Conservation (phyloP, 371 early-diverging fungal species). For the Saksenaea vasiformis region DNA sequence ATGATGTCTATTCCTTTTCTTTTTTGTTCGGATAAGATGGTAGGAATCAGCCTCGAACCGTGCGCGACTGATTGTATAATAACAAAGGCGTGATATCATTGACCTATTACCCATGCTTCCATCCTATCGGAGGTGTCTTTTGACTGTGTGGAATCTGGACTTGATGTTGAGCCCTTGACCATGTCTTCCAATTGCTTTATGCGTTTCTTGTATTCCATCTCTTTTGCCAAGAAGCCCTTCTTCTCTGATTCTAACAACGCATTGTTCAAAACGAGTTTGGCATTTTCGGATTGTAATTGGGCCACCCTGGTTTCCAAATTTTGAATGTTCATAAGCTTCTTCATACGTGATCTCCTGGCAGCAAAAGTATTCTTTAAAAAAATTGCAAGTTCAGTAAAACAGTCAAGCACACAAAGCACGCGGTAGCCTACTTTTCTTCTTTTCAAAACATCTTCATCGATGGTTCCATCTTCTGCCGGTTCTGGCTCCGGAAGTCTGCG, state of each 20-base stretch:
- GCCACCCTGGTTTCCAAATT: conserved; percentile 76
- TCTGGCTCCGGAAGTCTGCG: conserved; percentile 49
- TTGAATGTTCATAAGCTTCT: conserved; percentile 83
- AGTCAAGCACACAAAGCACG: background rate
- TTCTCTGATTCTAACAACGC: conserved; percentile 79
- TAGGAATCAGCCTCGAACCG: no score
- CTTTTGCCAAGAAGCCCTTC: conserved; percentile 57
- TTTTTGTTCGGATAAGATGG: no score
- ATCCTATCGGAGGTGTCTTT: background rate
- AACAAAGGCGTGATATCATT: background rate
- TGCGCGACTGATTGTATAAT: no score
- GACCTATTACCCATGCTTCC: conserved; percentile 1
- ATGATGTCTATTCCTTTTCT: no score
- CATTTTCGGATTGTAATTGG: conserved; percentile 80
- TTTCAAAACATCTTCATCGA: conserved; percentile 47
- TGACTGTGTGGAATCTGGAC: background rate
- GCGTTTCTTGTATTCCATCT: conserved; percentile 66
- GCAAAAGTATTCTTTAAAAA: conserved; percentile 83
- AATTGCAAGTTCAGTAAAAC: background rate
- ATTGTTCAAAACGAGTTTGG: conserved; percentile 59
- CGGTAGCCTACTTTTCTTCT: conserved; percentile 36
- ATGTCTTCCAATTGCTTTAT: conserved; percentile 64
- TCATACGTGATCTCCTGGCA: conserved; percentile 87
- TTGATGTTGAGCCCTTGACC: background rate
- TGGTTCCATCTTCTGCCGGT: conserved; percentile 41